phyloP scores from a whole-genome alignment of 164 flowering plant genomes.

The Echeveria elegans region DNA sequence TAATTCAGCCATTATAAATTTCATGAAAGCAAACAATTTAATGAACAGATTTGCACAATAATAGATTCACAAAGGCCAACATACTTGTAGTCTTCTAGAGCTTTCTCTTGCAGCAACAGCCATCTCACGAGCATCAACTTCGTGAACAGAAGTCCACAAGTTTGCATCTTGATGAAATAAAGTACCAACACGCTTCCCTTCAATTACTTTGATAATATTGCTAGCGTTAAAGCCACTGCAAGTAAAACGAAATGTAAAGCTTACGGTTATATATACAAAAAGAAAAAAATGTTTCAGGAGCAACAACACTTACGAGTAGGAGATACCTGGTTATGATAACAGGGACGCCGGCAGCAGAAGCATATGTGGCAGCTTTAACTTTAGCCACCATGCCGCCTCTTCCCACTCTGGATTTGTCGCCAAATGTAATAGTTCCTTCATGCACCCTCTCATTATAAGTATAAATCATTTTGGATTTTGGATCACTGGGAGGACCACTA shows the following conservation, averaged over 20 bases:
- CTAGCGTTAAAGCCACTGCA: conserved; percentile 69
- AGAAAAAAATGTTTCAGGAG: no score
- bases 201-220: conserved; percentile 63
- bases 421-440: conserved; percentile 75
- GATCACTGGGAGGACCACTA: conserved; percentile 93
- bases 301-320: background rate
- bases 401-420: conserved; percentile 94
- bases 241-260: background rate
- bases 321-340: conserved; percentile 87
- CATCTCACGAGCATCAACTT: conserved; percentile 64
- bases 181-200: conserved; percentile 76
- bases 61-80: background rate
- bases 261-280: conserved; percentile 9
- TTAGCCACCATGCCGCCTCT: conserved; percentile 99
- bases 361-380: conserved; percentile 89
- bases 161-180: conserved; percentile 86
- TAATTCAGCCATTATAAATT: background rate
- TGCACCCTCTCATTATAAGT: conserved; percentile 80
- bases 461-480: conserved; percentile 68
- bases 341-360: conserved; percentile 88
- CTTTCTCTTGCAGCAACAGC: conserved; percentile 95
- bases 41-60: background rate
- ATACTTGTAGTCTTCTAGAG: conserved; percentile 86
- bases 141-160: conserved; percentile 43
- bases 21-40: background rate